Evolutionary conservation across 1,284 basidiomycete genomes (phyloP).

Genomic region (Trichosporon coremiiforme): DNA sequence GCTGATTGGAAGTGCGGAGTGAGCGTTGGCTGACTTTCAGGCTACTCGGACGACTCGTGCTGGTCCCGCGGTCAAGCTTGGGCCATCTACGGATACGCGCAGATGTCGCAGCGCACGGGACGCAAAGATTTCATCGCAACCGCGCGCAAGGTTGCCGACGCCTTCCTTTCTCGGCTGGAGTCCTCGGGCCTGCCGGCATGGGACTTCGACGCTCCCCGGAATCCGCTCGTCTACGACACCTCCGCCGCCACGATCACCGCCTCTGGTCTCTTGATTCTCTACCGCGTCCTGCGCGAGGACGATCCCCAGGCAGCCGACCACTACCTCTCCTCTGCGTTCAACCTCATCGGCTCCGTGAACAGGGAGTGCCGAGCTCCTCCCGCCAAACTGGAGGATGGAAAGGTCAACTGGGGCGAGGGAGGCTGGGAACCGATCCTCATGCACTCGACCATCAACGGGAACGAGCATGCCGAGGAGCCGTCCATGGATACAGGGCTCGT

Average conservation of each 20-base stretch:
- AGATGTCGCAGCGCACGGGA: constrained; percentile 46
- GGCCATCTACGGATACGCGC: constrained; percentile 50
- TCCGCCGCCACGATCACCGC: constrained; percentile 45
- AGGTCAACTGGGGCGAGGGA: constrained; percentile 44
- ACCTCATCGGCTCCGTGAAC: constrained; percentile 36
- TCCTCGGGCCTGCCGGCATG: constrained; percentile 43
- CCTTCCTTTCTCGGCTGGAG: constrained; percentile 40
- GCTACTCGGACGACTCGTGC: constrained; percentile 41
- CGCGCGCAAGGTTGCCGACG: constrained; percentile 39
- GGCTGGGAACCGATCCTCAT: constrained; percentile 49
- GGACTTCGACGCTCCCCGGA: constrained; percentile 47
- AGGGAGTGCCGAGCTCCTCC: constrained; percentile 35
- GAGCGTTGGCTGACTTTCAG: constrained; percentile 29
- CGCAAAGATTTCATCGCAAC: constrained; percentile 43
- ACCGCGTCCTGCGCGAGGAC: constrained; percentile 31
- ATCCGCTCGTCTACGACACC: constrained; percentile 44
- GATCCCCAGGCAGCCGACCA: constrained; percentile 37
- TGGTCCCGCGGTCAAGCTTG: constrained; percentile 51
- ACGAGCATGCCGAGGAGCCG: constrained; percentile 31
- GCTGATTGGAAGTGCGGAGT: too few species aligned
- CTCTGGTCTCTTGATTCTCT: constrained; percentile 43
- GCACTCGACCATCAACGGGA: constrained; percentile 50
- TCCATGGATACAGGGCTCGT: constrained; percentile 40
- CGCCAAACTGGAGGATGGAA: constrained; percentile 34
- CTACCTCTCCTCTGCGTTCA: constrained; percentile 40